These are phyloP conservation scores for Flaveria trinervia DNA, from an alignment of 129 eudicot genomes.

Conservation along the genomic window DNA sequence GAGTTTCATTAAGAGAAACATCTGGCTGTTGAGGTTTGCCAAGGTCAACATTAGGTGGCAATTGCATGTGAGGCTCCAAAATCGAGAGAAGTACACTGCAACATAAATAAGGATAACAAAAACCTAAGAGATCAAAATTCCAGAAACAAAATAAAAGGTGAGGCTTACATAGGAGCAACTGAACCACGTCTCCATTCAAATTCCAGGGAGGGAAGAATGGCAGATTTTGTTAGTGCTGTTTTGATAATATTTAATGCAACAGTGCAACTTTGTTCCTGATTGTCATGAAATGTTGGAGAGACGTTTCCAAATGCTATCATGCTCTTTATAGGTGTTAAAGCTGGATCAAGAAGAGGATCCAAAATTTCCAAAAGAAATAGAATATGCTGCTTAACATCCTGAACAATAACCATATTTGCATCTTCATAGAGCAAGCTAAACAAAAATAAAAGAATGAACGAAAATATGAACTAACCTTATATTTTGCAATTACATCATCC, in stretches of 20 bases:
- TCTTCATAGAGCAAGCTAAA: slow-evolving; percentile 19
- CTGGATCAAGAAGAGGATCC: slow-evolving; percentile 89
- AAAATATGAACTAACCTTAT: slow-evolving; percentile 53
- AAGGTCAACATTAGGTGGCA: slow-evolving; percentile 70
- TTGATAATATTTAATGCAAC: slow-evolving; percentile 78
- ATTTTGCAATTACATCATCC: slow-evolving; percentile 87
- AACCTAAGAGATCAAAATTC: not conserved
- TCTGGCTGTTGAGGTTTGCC: slow-evolving; percentile 49
- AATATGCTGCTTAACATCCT: slow-evolving; percentile 82
- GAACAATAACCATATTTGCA: slow-evolving; percentile 24
- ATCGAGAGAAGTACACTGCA: slow-evolving; percentile 94
- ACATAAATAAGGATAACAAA: slow-evolving; percentile 19
- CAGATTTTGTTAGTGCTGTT: slow-evolving; percentile 70
- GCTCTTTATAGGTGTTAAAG: slow-evolving; percentile 67
- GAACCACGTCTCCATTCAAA: slow-evolving; percentile 91
- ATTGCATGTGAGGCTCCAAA: slow-evolving; percentile 86
- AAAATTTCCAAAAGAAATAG: slow-evolving; percentile 91
- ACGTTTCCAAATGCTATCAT: slow-evolving; percentile 66
- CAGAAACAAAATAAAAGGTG: not conserved
- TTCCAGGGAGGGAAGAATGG: slow-evolving; percentile 87
- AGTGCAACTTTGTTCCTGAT: slow-evolving; percentile 64
- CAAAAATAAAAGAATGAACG: not conserved
- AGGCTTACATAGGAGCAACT: slow-evolving; percentile 85
- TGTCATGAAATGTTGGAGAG: slow-evolving; percentile 57
- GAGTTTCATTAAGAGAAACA: slow-evolving; percentile 37